A percentile compares a stretch with the other conserved stretches of the same genome.
Conservation (phyloP, 2,329 filamentous ascomycete genomes). For the Penicillium sp. region DNA sequence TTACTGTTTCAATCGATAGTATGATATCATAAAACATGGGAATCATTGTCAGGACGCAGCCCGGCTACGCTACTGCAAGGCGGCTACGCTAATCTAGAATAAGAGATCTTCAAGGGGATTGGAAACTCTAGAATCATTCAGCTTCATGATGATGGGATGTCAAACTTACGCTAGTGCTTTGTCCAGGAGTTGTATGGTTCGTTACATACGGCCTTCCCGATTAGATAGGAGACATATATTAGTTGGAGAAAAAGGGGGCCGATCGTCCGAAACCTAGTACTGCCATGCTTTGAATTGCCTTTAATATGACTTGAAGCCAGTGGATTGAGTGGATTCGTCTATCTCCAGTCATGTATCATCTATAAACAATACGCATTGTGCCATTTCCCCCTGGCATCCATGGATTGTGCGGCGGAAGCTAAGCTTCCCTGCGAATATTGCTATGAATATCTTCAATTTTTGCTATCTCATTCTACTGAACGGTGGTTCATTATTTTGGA, state of each 20-base stretch:
- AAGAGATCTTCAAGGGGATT: neutral
- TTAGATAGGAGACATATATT: neutral
- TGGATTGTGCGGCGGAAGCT: neutral
- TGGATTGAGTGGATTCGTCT: neutral
- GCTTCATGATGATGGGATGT: neutral
- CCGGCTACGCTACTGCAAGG: conserved; percentile 11
- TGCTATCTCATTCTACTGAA: neutral
- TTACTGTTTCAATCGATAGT: neutral
- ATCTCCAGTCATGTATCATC: neutral
- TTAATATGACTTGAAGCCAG: neutral
- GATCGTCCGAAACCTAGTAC: neutral
- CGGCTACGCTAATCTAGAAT: conserved; percentile 12
- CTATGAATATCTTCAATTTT: conserved; percentile 1
- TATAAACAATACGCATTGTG: neutral
- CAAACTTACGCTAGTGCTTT: neutral
- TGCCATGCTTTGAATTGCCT: neutral
- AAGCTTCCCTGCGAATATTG: conserved; percentile 14
- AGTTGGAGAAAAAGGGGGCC: neutral
- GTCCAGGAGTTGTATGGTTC: neutral
- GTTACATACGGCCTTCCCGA: neutral
- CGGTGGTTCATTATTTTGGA: neutral
- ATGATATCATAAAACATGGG: neutral
- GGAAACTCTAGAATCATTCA: neutral
- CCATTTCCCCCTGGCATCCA: neutral
- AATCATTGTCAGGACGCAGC: neutral